A percentile compares a stretch with the other conserved stretches of the same genome.
These are phyloP conservation scores for Penicillium psychrosexuale DNA, from an alignment of 2,329 filamentous ascomycete species.

Conservation along the genomic window DNA sequence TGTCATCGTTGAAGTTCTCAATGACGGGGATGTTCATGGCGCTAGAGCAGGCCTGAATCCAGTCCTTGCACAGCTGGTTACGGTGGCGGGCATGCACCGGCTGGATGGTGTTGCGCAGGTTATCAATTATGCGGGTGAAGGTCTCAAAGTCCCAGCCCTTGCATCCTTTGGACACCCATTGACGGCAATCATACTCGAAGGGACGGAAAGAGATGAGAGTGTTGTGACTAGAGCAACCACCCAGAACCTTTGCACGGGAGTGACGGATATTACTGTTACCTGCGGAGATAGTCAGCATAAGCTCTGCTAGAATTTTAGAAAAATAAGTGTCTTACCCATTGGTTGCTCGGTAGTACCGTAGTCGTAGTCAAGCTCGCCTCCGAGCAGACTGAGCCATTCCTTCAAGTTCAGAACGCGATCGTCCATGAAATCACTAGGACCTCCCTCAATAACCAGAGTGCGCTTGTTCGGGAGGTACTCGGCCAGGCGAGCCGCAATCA, in stretches of 20 bases:
- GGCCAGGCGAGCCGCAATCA: slow-evolving; percentile 74
- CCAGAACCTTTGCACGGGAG: slow-evolving; percentile 86
- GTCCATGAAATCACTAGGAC: slow-evolving; percentile 84
- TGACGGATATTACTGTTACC: slow-evolving; percentile 91
- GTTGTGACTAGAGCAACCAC: slow-evolving; percentile 91
- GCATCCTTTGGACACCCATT: slow-evolving; percentile 79
- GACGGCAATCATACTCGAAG: slow-evolving; percentile 81
- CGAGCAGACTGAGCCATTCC: slow-evolving; percentile 80
- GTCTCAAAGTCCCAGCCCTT: slow-evolving; percentile 83
- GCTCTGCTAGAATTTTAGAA: not conserved
- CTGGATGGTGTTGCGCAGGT: slow-evolving; percentile 84
- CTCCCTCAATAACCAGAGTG: slow-evolving; percentile 80
- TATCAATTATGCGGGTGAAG: slow-evolving; percentile 77
- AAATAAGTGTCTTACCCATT: slow-evolving; percentile 52
- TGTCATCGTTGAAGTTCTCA: slow-evolving; percentile 82
- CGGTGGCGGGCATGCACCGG: slow-evolving; percentile 80
- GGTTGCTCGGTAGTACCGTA: slow-evolving; percentile 88
- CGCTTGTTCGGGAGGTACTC: slow-evolving; percentile 80
- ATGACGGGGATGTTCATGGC: slow-evolving; percentile 79
- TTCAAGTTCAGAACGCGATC: slow-evolving; percentile 81
- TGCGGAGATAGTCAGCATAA: slow-evolving; percentile 30
- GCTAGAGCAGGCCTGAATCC: slow-evolving; percentile 75
- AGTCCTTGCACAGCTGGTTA: slow-evolving; percentile 89
- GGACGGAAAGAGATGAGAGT: slow-evolving; percentile 90
- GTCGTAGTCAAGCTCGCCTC: slow-evolving; percentile 86